Evolutionary conservation across 495 filamentous ascomycete genomes (phyloP).

Genomic region (Penicillium silybi): DNA sequence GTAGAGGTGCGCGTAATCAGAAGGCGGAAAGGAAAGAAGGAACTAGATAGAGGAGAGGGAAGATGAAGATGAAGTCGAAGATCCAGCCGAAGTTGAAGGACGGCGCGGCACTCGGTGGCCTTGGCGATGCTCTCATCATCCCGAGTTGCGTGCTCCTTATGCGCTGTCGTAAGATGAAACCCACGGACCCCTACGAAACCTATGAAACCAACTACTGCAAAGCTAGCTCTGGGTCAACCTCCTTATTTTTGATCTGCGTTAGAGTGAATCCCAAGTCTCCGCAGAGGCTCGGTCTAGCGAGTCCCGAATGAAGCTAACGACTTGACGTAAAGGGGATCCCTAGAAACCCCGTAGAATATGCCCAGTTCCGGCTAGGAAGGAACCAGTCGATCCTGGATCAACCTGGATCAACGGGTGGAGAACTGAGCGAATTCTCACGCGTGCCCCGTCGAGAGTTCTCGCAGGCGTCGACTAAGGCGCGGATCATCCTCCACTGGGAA

Average conservation of each 20-base stretch:
- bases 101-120: no score
- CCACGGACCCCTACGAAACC: neutral
- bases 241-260: neutral
- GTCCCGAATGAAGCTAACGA: neutral
- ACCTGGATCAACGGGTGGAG: neutral
- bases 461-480: slow-evolving; percentile 6
- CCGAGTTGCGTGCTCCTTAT: neutral
- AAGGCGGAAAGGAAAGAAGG: neutral
- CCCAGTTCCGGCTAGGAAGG: slow-evolving; percentile 6
- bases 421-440: neutral
- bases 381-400: neutral
- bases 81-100: neutral
- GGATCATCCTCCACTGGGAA: slow-evolving; percentile 26
- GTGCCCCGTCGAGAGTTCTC: neutral
- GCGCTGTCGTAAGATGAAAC: no score
- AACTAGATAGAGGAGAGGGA: neutral
- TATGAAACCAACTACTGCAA: neutral
- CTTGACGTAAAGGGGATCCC: neutral
- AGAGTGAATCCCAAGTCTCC: neutral
- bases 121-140: neutral
- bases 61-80: neutral
- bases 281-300: neutral
- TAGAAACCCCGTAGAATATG: neutral
- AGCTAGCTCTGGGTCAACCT: neutral
- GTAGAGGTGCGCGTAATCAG: neutral